Evolutionary conservation across 2,329 filamentous ascomycete species (phyloP).

Genomic region (Herpotrichia juniperi): DNA sequence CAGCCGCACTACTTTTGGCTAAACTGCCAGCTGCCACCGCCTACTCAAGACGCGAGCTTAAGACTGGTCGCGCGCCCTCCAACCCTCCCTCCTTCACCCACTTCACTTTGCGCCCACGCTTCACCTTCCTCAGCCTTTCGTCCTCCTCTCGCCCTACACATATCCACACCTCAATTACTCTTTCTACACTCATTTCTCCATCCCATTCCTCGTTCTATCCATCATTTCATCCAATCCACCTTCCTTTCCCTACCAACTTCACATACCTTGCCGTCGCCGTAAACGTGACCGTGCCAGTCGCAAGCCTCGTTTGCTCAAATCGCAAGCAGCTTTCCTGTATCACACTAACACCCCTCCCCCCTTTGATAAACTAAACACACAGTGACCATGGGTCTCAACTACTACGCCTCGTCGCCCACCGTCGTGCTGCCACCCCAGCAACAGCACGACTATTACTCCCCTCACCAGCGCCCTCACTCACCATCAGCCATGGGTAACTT

Average conservation of each 20-base stretch:
- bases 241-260: slow-evolving; percentile 21
- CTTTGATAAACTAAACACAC: slow-evolving; percentile 47
- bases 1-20: too few relatives aligned
- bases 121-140: slow-evolving; percentile 22
- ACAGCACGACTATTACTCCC: slow-evolving; percentile 44
- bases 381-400: slow-evolving; percentile 52
- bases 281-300: slow-evolving; percentile 25
- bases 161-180: slow-evolving; percentile 20
- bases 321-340: slow-evolving; percentile 41
- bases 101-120: slow-evolving; percentile 36
- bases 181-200: slow-evolving; percentile 18
- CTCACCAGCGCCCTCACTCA: slow-evolving; percentile 40
- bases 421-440: slow-evolving; percentile 53
- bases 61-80: slow-evolving; percentile 37
- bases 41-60: slow-evolving; percentile 39
- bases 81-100: slow-evolving; percentile 42
- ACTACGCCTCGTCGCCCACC: slow-evolving; percentile 55
- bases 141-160: slow-evolving; percentile 10
- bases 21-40: too few relatives aligned
- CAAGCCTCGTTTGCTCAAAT: slow-evolving; percentile 36
- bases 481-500: slow-evolving; percentile 38
- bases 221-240: slow-evolving; percentile 19
- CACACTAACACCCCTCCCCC: slow-evolving; percentile 28
- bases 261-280: slow-evolving; percentile 33
- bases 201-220: slow-evolving; percentile 14